These are phyloP conservation scores for Chrysochromulina tobinii DNA, from an alignment of 78 protist genomes.

Conservation along the genomic window DNA sequence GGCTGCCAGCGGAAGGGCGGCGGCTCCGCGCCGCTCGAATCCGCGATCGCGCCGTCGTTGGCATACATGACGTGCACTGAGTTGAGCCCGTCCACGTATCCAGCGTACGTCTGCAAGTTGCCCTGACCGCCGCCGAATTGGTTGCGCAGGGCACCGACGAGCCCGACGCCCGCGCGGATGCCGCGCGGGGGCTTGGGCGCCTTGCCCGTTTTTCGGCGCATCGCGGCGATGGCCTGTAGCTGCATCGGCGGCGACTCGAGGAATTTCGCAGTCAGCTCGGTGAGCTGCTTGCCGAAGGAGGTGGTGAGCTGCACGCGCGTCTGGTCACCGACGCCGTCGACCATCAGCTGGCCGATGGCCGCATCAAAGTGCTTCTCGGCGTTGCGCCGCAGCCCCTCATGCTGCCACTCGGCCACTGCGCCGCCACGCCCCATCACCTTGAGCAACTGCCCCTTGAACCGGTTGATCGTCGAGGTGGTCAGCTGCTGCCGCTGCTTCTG, in stretches of 20 bases:
- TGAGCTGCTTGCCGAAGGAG: background rate
- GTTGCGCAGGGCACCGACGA: background rate
- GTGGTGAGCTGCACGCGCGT: background rate
- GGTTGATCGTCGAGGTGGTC: background rate
- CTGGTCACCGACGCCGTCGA: background rate
- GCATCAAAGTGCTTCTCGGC: background rate
- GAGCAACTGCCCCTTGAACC: background rate
- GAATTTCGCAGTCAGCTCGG: background rate
- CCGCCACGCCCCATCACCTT: background rate
- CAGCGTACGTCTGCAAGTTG: background rate
- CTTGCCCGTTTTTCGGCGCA: background rate
- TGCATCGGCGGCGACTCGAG: constrained; percentile 17
- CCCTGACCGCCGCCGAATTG: background rate
- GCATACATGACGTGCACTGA: background rate
- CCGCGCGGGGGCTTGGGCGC: background rate
- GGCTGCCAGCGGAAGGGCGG: too few relatives aligned
- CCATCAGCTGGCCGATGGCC: background rate
- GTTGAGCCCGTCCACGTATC: background rate
- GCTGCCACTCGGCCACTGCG: background rate
- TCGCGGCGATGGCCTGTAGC: background rate
- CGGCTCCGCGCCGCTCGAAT: too few relatives aligned
- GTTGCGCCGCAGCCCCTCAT: background rate
- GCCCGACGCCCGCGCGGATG: background rate
- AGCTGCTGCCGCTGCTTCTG: background rate
- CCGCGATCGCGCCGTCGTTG: background rate